Percentiles rank a stretch among this genome's conserved stretches.
phyloP scores from a whole-genome alignment of 2,329 filamentous ascomycete species.

The Fonsecaea erecta region DNA sequence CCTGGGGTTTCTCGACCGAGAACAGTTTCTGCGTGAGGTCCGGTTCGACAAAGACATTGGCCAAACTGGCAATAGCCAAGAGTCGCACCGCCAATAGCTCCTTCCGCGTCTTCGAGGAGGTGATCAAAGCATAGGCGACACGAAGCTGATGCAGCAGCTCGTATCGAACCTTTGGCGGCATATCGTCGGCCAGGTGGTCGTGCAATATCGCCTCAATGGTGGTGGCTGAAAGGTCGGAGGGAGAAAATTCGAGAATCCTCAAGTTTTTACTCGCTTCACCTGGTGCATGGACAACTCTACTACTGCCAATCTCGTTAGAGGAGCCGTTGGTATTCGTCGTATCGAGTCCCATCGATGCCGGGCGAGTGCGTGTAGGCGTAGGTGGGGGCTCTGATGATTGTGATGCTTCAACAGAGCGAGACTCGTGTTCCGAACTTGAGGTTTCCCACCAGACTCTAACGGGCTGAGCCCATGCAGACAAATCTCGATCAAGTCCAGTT shows the following conservation, averaged over 20 bases:
- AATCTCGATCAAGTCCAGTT: slow-evolving; percentile 50
- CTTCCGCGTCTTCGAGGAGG: slow-evolving; percentile 69
- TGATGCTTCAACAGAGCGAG: slow-evolving; percentile 34
- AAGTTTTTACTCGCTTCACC: slow-evolving; percentile 1
- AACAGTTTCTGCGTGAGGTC: slow-evolving; percentile 86
- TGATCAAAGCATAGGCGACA: slow-evolving; percentile 77
- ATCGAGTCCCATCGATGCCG: slow-evolving; percentile 58
- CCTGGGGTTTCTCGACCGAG: slow-evolving; percentile 83
- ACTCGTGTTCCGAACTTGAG: slow-evolving; percentile 37
- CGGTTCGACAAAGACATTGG: slow-evolving; percentile 82
- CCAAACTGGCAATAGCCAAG: slow-evolving; percentile 85
- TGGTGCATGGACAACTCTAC: slow-evolving; percentile 41
- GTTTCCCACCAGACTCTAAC: slow-evolving; percentile 81
- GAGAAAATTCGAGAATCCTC: slow-evolving; percentile 28
- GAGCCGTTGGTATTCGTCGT: slow-evolving; percentile 46
- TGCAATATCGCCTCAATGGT: slow-evolving; percentile 46
- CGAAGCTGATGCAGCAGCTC: slow-evolving; percentile 84
- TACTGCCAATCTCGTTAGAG: slow-evolving; percentile 53
- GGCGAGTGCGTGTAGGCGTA: slow-evolving; percentile 79
- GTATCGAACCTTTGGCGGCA: slow-evolving; percentile 76
- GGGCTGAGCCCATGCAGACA: slow-evolving; percentile 75
- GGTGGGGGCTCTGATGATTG: slow-evolving; percentile 58
- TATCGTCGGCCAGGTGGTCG: slow-evolving; percentile 57
- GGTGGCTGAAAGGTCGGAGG: slow-evolving; percentile 31
- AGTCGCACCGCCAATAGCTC: slow-evolving; percentile 79